Base-by-base conservation (phyloP, 345 rosid genomes). In the Iberis pinnata region DNA sequence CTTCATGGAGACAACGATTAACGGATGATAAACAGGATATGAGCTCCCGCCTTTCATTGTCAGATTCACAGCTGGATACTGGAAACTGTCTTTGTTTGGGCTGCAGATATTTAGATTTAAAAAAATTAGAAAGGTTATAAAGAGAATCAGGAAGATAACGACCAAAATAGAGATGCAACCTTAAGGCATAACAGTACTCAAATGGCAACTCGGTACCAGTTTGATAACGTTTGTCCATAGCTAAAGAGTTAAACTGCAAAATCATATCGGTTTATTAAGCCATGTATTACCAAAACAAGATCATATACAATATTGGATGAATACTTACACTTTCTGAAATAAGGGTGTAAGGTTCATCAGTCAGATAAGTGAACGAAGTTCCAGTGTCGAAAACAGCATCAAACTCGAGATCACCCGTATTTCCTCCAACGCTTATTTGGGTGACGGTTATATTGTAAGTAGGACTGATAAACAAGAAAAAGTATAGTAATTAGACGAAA, bases 371-470 rank as follows among this genome's bases (percentile, higher is more conserved):
- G 60, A 93, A 93, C 4, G 97, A 85, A 58, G 97, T 93, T 19
- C 99, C 99, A 1, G 99, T 63, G 73, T 93, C 99, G 43, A 88
- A 86, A 68, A 88, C 80, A 70, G 95, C 88, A 66, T 51, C 26
- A 38, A 83, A 83, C 18, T 79, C 82, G 38, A 79, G 66, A 80
- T 80, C 70, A 1, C 33, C 24, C 9, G 76, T 61, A 18, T 67
- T 76, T 33, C 76, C 94, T 61, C 80, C 99, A 16, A 86, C 78
- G 18, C 3, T 71, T 47, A 76, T 67, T 70, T 77, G 79, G 39
- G 75, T 76, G 70, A 85, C 61, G 49, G 80, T 88, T 70, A 93
- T 63, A 56, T 85, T 88, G 76, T 93, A 93, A 49, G 82, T 79
- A 15, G 89, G 95, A 64, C 99, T 93, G 82, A 40, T 52, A 24